Conservation (phyloP, 306 rosid species). For the Sesbania bispinosa region DNA sequence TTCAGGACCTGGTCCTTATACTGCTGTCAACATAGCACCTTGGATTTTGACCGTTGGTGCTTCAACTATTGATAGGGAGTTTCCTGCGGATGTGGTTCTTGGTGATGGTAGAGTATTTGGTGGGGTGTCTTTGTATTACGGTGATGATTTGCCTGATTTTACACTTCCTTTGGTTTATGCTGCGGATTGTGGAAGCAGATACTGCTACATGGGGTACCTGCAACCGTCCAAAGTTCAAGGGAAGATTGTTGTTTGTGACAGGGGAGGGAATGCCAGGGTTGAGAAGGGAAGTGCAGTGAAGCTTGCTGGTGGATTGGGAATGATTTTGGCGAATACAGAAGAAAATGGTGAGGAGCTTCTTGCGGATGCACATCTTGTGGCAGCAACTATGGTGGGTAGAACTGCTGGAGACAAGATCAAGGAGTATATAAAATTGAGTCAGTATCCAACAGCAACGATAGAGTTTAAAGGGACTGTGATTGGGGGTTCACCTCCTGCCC, state of each 20-base stretch:
- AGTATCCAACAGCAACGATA: conserved; percentile 55
- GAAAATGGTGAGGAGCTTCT: conserved; percentile 77
- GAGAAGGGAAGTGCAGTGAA: conserved; percentile 78
- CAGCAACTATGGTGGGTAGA: conserved; percentile 84
- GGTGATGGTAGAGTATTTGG: conserved; percentile 54
- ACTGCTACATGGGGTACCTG: conserved; percentile 46
- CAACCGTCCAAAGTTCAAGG: conserved; percentile 51
- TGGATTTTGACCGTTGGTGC: conserved; percentile 93
- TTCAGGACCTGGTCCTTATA: conserved; percentile 63
- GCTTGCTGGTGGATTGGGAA: conserved; percentile 66
- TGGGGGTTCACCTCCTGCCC: conserved; percentile 70
- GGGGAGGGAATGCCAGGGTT: conserved; percentile 84
- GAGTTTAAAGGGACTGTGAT: conserved; percentile 70
- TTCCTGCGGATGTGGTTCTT: conserved; percentile 68
- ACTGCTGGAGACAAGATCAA: conserved; percentile 59
- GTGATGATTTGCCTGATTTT: conserved; percentile 40
- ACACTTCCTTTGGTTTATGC: conserved; percentile 67
- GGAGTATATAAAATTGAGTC: conserved; percentile 39
- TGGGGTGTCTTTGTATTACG: conserved; percentile 74
- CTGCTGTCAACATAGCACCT: conserved; percentile 82
- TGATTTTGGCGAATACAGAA: conserved; percentile 61
- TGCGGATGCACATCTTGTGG: conserved; percentile 74
- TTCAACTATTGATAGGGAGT: conserved; percentile 78
- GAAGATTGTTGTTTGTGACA: conserved; percentile 84
- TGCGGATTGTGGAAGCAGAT: conserved; percentile 50